Conservation (phyloP, 345 rosid species). For the Noccaea caerulescens region DNA sequence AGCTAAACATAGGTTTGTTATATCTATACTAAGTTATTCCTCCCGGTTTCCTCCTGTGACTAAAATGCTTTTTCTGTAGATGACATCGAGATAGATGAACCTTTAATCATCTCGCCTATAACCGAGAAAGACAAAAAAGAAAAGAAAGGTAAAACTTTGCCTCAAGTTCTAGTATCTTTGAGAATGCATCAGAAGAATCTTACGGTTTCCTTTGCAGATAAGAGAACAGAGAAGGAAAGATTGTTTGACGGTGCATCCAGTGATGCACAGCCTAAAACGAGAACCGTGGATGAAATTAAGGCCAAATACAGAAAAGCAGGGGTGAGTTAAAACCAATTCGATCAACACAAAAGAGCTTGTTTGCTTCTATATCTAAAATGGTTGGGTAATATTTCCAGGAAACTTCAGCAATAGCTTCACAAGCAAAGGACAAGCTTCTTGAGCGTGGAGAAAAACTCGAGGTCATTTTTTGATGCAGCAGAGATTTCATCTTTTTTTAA, state of each 20-base stretch:
- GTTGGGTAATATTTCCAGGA: conserved; percentile 51
- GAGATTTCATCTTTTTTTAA: background rate
- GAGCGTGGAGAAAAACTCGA: conserved; percentile 82
- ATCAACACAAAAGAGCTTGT: background rate
- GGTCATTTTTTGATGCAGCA: conserved; percentile 45
- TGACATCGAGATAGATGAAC: conserved; percentile 75
- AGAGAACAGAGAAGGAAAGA: conserved; percentile 58
- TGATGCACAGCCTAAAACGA: conserved; percentile 60
- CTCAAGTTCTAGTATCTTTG: conserved; percentile 8
- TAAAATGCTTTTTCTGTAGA: conserved; percentile 53
- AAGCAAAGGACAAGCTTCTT: conserved; percentile 73
- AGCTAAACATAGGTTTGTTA: conserved; percentile 72
- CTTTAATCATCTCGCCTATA: conserved; percentile 45
- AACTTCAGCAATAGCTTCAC: conserved; percentile 71
- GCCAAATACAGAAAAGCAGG: conserved; percentile 77
- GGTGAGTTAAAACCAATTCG: conserved; percentile 44
- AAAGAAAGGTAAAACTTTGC: conserved; percentile 49
- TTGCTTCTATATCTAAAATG: conserved; percentile 32
- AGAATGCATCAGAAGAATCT: conserved; percentile 13
- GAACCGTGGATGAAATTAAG: conserved; percentile 84
- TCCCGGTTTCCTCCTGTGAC: conserved; percentile 33
- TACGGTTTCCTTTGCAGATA: conserved; percentile 51
- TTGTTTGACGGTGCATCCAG: conserved; percentile 69
- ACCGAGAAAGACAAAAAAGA: conserved; percentile 50
- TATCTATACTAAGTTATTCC: conserved; percentile 29